Evolutionary conservation across 2,329 filamentous ascomycete genomes (phyloP), one percentile per base, ranked within the genome.

Genomic region (Simplicillium aogashimaense): DNA sequence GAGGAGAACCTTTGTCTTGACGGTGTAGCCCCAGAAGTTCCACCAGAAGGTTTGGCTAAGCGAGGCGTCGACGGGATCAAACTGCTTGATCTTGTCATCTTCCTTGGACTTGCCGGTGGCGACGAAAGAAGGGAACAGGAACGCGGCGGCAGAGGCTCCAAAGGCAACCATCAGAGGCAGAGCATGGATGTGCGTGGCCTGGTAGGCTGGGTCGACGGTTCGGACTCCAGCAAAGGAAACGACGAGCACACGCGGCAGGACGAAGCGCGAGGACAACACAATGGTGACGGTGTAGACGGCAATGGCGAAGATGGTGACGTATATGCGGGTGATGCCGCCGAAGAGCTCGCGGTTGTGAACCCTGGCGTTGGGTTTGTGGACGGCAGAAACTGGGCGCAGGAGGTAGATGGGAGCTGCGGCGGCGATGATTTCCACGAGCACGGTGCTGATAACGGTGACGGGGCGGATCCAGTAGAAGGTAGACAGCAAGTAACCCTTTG

Each of bases 271-370:
- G 40, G 81, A 78, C 38, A 75, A 61, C 52, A 83, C 85, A 25
- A 95, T 63, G 2, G 77, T 68, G n/a, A 88, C 70, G 41, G 75
- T 76, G 65, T 92, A 94, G 46, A 94, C 79, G 38, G 75, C 70
- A 7, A 82, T 74, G 3, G 84, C 78, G 32, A 92, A 73, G 12
- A 83, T 56, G 3, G 76, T 75, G 13, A 81, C 87, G 50, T 81
- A 77, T 15, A 76, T 50, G 41, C 76, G 74, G 42, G 86, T 77
- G 11, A 66, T 63, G 28, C 66, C 60, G 56, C 89, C 83, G 39
- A 84, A 62, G 47, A 87, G 80, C 46, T 77, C 74, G 45, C 72
- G 72, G 57, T 83, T 83, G 39, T 74, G 68, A 20, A 76, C 64
- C 35, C 65, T 56, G 18, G 61, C 59, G 28, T 71, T 71, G 32